Conservation (phyloP, 129 eudicot species). For the Escallonia rubra region DNA sequence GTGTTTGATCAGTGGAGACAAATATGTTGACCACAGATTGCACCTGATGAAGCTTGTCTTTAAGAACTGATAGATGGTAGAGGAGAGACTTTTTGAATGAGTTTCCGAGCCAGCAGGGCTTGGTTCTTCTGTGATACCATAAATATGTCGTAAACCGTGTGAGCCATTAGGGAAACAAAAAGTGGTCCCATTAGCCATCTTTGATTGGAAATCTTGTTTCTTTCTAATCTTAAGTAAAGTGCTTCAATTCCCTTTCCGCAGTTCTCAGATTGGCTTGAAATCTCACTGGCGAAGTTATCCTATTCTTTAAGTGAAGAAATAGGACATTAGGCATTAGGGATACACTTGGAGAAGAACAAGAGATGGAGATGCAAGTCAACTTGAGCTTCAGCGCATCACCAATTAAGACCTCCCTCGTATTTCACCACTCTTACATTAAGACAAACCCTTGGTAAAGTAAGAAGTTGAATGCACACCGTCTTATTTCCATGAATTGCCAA, state of each 20-base stretch:
- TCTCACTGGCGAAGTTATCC: no score
- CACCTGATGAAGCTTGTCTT: conserved; percentile 47
- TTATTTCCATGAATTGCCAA: no score
- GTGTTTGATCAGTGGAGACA: conserved; percentile 16
- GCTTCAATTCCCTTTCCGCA: no score
- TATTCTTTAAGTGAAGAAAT: no score
- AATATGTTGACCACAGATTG: conserved; percentile 34
- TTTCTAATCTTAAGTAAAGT: not conserved
- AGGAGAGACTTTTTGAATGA: conserved; percentile 31
- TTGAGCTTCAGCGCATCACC: conserved; percentile 41
- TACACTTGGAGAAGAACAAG: not conserved
- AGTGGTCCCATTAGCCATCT: conserved; percentile 33
- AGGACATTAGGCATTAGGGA: not conserved
- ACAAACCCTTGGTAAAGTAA: conserved; percentile 3
- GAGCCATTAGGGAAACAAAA: conserved; percentile 28
- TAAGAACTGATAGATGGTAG: conserved; percentile 46
- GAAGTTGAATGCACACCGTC: not conserved
- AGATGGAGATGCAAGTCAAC: conserved; percentile 42
- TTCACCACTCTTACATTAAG: conserved; percentile 20
- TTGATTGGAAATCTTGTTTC: not conserved
- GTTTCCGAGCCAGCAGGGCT: conserved; percentile 16
- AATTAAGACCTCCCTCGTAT: conserved; percentile 52
- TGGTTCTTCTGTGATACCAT: conserved; percentile 4
- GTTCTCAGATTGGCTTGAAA: no score
- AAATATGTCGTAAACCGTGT: conserved; percentile 11